Evolutionary conservation across 2,329 filamentous ascomycete genomes (phyloP).

Genomic region (Fusarium hostae): DNA sequence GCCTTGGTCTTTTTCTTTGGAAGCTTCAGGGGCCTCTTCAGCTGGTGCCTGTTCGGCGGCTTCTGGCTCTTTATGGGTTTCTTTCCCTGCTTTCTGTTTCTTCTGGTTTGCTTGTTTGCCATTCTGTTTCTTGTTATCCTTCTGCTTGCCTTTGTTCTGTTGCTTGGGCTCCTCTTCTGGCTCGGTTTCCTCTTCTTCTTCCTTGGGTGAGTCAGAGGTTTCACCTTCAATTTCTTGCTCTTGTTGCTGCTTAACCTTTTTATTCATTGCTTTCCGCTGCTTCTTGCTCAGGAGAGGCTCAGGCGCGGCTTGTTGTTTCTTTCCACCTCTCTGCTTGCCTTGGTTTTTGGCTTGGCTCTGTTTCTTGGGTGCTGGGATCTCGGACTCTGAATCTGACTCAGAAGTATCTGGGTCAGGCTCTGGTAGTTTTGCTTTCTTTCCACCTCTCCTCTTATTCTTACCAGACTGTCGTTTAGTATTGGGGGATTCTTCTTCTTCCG

Average conservation of each 20-base stretch:
- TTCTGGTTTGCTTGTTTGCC: conserved; percentile 17
- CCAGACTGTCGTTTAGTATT: conserved; percentile 32
- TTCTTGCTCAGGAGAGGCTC: conserved; percentile 34
- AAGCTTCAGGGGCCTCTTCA: conserved; percentile 10
- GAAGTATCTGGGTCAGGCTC: conserved; percentile 44
- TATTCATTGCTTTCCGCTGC: conserved; percentile 14
- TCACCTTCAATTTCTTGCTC: conserved; percentile 28
- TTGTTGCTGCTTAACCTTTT: conserved; percentile 17
- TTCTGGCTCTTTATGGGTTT: conserved; percentile 15
- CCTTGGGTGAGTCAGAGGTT: conserved; percentile 22
- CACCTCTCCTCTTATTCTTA: conserved; percentile 36
- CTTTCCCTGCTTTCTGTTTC: conserved; percentile 29
- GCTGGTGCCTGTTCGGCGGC: conserved; percentile 12
- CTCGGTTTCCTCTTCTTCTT: conserved; percentile 28
- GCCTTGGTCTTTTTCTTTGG: conserved; percentile 32
- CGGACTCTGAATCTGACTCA: conserved; percentile 26
- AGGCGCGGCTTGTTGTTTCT: conserved; percentile 28
- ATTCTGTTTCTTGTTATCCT: conserved; percentile 22
- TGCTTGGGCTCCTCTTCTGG: conserved; percentile 13
- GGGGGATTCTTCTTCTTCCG: conserved; percentile 30
- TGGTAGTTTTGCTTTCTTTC: conserved; percentile 35
- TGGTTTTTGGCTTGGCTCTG: conserved; percentile 27
- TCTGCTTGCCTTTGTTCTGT: conserved; percentile 24
- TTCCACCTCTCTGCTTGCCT: conserved; percentile 25
- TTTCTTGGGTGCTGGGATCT: conserved; percentile 25